phyloP scores from a whole-genome alignment of 306 rosid species.

The Benincasa hispida region DNA sequence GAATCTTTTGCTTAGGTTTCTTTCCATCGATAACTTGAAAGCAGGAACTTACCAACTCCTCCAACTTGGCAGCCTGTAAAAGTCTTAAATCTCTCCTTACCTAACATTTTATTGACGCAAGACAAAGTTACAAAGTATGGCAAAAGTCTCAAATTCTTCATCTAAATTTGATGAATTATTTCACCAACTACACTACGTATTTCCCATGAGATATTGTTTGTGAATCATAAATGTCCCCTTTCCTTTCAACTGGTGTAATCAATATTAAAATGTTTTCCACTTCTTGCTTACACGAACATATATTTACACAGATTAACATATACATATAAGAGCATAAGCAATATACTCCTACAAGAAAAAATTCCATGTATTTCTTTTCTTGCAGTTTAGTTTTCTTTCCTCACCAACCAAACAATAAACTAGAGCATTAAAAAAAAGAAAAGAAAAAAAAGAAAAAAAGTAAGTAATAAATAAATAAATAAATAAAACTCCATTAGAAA shows the following conservation, averaged over 20 bases:
- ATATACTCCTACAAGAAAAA: neutral
- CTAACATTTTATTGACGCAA: conserved; percentile 20
- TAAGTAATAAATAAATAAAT: too few relatives aligned
- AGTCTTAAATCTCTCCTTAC: conserved; percentile 71
- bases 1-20: conserved; percentile 65
- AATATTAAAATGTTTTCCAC: neutral
- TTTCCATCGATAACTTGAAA: conserved; percentile 50
- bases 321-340: neutral
- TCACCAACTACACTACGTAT: neutral
- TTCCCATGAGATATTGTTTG: neutral
- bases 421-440: too few relatives aligned
- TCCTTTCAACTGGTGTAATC: neutral
- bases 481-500: neutral
- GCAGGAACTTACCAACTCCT: conserved; percentile 57
- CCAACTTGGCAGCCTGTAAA: conserved; percentile 45
- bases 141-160: neutral
- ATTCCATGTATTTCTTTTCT: neutral
- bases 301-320: neutral
- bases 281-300: neutral
- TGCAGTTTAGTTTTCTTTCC: neutral
- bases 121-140: neutral
- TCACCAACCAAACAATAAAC: neutral
- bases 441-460: too few relatives aligned
- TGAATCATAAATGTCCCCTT: neutral
- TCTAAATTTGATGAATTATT: neutral